These are phyloP conservation scores for Mesembryanthemum crystallinum DNA, from an alignment of 148 eudicot species.

Conservation along the genomic window DNA sequence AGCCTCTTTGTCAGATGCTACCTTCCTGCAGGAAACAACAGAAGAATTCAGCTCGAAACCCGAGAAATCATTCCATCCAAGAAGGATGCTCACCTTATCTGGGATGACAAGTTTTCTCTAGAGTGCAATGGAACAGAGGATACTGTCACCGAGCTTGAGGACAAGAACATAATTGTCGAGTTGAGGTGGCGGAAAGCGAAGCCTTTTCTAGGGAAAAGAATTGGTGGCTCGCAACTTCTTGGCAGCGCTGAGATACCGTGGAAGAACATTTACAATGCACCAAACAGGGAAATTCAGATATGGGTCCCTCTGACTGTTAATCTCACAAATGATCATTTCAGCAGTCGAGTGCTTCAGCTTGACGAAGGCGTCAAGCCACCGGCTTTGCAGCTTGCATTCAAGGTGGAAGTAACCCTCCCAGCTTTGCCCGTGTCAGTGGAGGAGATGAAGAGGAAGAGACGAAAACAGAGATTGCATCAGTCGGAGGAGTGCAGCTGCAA, in stretches of 20 bases:
- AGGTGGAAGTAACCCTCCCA: slow-evolving; percentile 23
- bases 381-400: slow-evolving; percentile 39
- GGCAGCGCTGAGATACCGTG: slow-evolving; percentile 53
- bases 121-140: slow-evolving; percentile 44
- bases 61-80: slow-evolving; percentile 35
- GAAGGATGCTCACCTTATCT: slow-evolving; percentile 24
- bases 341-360: slow-evolving; percentile 1
- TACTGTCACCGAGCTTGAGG: slow-evolving; percentile 31
- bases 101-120: slow-evolving; percentile 47
- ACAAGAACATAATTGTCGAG: slow-evolving; percentile 40
- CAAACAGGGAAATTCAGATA: slow-evolving; percentile 37
- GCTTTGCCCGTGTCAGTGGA: neutral
- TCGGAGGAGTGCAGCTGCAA: slow-evolving; percentile 42
- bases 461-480: slow-evolving; percentile 15
- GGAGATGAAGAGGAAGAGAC: slow-evolving; percentile 20
- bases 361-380: slow-evolving; percentile 37
- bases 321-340: neutral
- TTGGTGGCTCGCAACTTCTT: slow-evolving; percentile 32
- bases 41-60: slow-evolving; percentile 44
- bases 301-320: slow-evolving; percentile 42
- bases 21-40: slow-evolving; percentile 41
- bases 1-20: slow-evolving; percentile 51
- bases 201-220: slow-evolving; percentile 25
- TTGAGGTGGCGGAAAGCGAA: slow-evolving; percentile 34
- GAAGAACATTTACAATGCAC: slow-evolving; percentile 40